These are phyloP conservation scores for Aspergillus vadensis DNA, from an alignment of 2,329 filamentous ascomycete genomes.

Conservation along the genomic window DNA sequence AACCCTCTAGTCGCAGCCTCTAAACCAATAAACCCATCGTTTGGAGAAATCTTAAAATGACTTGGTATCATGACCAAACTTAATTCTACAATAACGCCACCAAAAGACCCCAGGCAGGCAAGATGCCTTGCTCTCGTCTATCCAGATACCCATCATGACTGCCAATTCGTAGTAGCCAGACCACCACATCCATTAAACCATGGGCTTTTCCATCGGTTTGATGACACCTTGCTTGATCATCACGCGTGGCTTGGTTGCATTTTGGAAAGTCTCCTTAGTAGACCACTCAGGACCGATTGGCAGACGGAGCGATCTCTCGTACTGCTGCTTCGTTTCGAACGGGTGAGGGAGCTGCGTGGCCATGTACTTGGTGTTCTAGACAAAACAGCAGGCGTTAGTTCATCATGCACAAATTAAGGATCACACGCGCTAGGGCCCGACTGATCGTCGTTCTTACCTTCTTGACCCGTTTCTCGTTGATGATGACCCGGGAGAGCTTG, in stretches of 20 bases:
- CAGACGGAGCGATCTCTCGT: slow-evolving; percentile 82
- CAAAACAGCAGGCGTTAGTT: slow-evolving; percentile 19
- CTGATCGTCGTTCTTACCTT: slow-evolving; percentile 61
- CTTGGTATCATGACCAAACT: slow-evolving; percentile 15
- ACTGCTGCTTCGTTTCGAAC: slow-evolving; percentile 86
- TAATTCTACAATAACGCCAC: slow-evolving; percentile 2
- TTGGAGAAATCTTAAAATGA: slow-evolving; percentile 3
- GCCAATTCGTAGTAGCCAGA: slow-evolving; percentile 10
- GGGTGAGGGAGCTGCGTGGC: slow-evolving; percentile 81
- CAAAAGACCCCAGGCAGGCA: neutral
- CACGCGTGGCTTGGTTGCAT: slow-evolving; percentile 82
- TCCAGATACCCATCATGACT: slow-evolving; percentile 5
- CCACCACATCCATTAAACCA: slow-evolving; percentile 43
- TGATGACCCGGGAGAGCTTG: slow-evolving; percentile 80
- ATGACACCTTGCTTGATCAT: slow-evolving; percentile 91
- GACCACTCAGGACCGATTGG: slow-evolving; percentile 93
- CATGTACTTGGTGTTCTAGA: slow-evolving; percentile 80
- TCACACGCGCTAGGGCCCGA: neutral
- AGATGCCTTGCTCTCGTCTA: neutral
- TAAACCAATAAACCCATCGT: neutral
- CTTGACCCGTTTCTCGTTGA: slow-evolving; percentile 86
- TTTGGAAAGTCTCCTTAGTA: slow-evolving; percentile 94
- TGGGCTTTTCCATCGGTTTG: slow-evolving; percentile 79
- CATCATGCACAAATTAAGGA: neutral
- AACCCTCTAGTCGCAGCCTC: neutral